Evolutionary conservation across 192 early-diverging fungal genomes (phyloP), one percentile per base, ranked within the genome.

Genomic region (Linnemannia zychae): DNA sequence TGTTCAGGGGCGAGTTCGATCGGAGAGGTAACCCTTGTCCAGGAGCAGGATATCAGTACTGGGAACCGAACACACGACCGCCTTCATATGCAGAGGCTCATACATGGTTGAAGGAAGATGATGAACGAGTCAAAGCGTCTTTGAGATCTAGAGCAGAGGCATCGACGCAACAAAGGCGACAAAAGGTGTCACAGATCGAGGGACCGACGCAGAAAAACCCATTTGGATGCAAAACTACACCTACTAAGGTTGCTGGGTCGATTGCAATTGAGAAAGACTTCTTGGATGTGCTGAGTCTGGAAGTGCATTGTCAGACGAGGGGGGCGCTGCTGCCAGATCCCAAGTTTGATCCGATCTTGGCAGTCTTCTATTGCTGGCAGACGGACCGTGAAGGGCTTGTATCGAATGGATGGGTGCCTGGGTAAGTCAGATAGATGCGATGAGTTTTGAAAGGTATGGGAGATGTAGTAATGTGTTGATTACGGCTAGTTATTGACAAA

Each of bases 301-400:
- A 97, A 77, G 73, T 95, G 4, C 92, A 94, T 80, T 90, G 89
- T 87, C 73, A 74, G 66, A 89, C 89, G 1, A 78, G 91, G 11
- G 90, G 82, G 2, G 77, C 88, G 0, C 66, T 92, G 63, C 69
- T 93, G 3, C 96, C 96, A 0, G 92, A 97, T 89, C 96, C 96
- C 20, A 83, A 77, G 38, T 28, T 84, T 12, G 95, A 98, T 78
- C 78, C 89, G 3, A 82, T 99, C 0, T 38, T 87, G 15, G 80
- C 86, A 9, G 84, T 95, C 0, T 94, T 95, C 85, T 97, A 93
- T 83, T 94, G 94, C 78, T 81, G 96, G 46, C 90, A 92, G 49
- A 89, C 86, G 9, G 91, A 92, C 13, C 81, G 90, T 4, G 84
- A 91, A 31, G 33, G 38, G 3, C 28, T 90, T 20, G 2, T 38